Evolutionary conservation across 1,284 basidiomycete species (phyloP).

Genomic region (Ganoderma boninense): DNA sequence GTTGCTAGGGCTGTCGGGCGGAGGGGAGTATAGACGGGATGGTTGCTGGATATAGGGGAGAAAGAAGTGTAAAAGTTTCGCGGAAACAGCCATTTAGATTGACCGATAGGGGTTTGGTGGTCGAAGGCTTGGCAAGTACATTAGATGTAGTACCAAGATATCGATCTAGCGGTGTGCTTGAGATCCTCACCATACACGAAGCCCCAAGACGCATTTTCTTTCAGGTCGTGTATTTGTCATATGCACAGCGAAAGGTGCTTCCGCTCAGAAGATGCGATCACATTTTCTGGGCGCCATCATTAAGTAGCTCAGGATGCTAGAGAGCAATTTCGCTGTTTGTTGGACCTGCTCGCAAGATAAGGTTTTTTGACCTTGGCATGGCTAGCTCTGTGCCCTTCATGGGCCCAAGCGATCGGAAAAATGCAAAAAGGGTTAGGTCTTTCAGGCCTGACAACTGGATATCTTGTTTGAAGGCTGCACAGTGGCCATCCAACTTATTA

Average conservation of each 20-base stretch:
- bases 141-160: not conserved
- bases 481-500: not conserved
- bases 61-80: not conserved
- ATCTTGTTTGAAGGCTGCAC: not conserved
- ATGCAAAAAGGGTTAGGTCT: not conserved
- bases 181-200: not conserved
- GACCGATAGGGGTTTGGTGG: not conserved
- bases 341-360: too few relatives aligned
- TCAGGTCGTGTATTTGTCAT: not conserved
- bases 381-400: too few relatives aligned
- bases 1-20: slow-evolving; percentile 55
- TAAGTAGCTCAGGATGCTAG: too few relatives aligned
- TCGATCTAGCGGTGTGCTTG: not conserved
- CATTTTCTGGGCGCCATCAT: too few relatives aligned
- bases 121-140: not conserved
- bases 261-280: too few relatives aligned
- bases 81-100: not conserved
- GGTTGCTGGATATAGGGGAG: not conserved
- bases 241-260: not conserved
- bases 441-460: not conserved
- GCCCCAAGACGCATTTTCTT: not conserved
- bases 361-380: too few relatives aligned
- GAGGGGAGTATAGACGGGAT: slow-evolving; percentile 44
- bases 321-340: too few relatives aligned
- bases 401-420: not conserved